phyloP scores from a whole-genome alignment of 257 asterid genomes.

The Osmanthus fragrans region DNA sequence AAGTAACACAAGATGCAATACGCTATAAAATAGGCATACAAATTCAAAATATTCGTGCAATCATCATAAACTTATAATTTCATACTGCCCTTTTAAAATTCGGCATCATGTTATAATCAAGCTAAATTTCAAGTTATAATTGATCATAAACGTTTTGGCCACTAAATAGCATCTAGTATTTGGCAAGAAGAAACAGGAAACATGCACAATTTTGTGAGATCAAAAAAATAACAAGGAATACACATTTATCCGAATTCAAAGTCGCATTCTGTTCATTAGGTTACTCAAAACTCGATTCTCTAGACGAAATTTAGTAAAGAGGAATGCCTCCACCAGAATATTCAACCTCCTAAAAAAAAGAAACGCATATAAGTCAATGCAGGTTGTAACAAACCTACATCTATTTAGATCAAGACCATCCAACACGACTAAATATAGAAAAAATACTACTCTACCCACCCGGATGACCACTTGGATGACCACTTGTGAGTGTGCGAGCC shows the following conservation, averaged over 20 bases:
- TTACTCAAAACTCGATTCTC: background rate
- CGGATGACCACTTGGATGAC: too few species aligned
- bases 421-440: background rate
- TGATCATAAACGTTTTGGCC: too few species aligned
- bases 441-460: too few species aligned
- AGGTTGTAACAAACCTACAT: background rate
- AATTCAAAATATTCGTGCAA: too few species aligned
- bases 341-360: conserved; percentile 76
- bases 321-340: conserved; percentile 92
- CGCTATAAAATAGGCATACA: too few species aligned
- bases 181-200: background rate
- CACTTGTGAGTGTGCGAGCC: too few species aligned
- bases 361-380: background rate
- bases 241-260: background rate
- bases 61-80: too few species aligned
- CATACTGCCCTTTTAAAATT: too few species aligned
- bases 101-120: too few species aligned
- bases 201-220: background rate
- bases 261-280: conserved; percentile 15
- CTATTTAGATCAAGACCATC: background rate
- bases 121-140: too few species aligned
- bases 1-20: too few species aligned
- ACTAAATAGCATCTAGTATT: too few species aligned
- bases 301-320: conserved; percentile 35
- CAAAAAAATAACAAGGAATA: background rate